Evolutionary conservation across 1,139 yeast species (phyloP).

Genomic region (Spencermartinsiella ligniputridi): DNA sequence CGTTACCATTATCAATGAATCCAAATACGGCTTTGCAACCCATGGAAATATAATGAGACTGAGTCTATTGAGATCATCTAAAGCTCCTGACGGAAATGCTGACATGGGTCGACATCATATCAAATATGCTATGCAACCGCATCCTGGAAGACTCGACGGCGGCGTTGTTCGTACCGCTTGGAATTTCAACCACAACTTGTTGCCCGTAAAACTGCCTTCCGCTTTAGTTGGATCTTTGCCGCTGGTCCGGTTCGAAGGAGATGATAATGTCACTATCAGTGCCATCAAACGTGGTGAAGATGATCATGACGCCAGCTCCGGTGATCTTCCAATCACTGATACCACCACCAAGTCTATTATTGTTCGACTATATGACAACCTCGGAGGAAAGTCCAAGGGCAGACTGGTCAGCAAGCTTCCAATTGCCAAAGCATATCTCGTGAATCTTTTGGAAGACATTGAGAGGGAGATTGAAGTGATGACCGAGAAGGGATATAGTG

Average conservation of each 20-base stretch:
- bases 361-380: conserved; percentile 72
- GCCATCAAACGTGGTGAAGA: conserved; percentile 8
- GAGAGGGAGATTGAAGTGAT: conserved; percentile 8
- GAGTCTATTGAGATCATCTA: too few relatives aligned
- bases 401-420: conserved; percentile 31
- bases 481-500: too few relatives aligned
- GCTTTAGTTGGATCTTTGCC: not conserved
- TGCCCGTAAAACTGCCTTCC: not conserved
- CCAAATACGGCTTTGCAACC: too few relatives aligned
- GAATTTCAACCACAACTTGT: too few relatives aligned
- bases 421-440: conserved; percentile 9
- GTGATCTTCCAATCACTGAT: conserved; percentile 18
- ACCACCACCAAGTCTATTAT: conserved; percentile 42
- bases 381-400: conserved; percentile 70
- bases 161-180: too few relatives aligned
- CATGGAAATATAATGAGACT: too few relatives aligned
- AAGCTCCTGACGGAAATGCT: too few relatives aligned
- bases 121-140: too few relatives aligned
- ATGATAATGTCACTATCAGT: conserved; percentile 2
- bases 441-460: conserved; percentile 11
- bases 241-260: not conserved
- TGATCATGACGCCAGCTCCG: conserved; percentile 1
- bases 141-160: too few relatives aligned
- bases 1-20: too few relatives aligned
- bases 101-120: too few relatives aligned